Percentiles rank a stretch among this genome's conserved stretches.
These are phyloP conservation scores for Endoconidiophora polonica DNA, from an alignment of 2,329 filamentous ascomycete genomes.

Conservation along the genomic window DNA sequence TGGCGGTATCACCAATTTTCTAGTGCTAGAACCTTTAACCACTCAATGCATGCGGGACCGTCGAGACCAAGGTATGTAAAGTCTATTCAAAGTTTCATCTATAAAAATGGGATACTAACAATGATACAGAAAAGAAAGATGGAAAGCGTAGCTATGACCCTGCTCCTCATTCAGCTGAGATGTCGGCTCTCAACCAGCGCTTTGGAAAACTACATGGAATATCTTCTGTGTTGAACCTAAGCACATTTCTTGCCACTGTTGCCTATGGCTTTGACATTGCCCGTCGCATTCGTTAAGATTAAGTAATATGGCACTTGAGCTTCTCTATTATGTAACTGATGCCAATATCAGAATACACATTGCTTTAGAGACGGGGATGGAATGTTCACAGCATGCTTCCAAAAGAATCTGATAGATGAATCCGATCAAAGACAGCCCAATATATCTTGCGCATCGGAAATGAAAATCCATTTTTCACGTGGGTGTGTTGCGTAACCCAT, in stretches of 20 bases:
- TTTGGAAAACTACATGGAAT: slow-evolving; percentile 70
- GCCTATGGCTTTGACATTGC: slow-evolving; percentile 66
- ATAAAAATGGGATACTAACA: slow-evolving; percentile 1
- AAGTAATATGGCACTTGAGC: too few species aligned
- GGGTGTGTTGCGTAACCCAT: too few species aligned
- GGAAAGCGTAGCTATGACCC: slow-evolving; percentile 74
- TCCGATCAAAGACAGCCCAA: too few species aligned
- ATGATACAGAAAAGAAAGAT: slow-evolving; percentile 54
- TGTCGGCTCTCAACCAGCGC: slow-evolving; percentile 60
- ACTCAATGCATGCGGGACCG: slow-evolving; percentile 57
- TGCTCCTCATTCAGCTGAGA: slow-evolving; percentile 67
- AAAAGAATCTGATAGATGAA: too few species aligned
- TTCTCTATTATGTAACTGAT: too few species aligned
- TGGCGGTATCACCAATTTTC: slow-evolving; percentile 54
- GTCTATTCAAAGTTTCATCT: neutral
- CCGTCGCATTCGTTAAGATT: slow-evolving; percentile 34
- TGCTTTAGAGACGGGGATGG: too few species aligned
- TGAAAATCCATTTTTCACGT: too few species aligned
- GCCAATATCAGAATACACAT: too few species aligned
- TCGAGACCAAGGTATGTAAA: slow-evolving; percentile 54
- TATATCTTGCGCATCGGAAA: too few species aligned
- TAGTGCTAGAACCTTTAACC: slow-evolving; percentile 58
- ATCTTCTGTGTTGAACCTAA: slow-evolving; percentile 64
- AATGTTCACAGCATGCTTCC: too few species aligned
- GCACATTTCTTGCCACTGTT: slow-evolving; percentile 50